phyloP scores from a whole-genome alignment of 148 eudicot species.

The Amaranthus palmeri region DNA sequence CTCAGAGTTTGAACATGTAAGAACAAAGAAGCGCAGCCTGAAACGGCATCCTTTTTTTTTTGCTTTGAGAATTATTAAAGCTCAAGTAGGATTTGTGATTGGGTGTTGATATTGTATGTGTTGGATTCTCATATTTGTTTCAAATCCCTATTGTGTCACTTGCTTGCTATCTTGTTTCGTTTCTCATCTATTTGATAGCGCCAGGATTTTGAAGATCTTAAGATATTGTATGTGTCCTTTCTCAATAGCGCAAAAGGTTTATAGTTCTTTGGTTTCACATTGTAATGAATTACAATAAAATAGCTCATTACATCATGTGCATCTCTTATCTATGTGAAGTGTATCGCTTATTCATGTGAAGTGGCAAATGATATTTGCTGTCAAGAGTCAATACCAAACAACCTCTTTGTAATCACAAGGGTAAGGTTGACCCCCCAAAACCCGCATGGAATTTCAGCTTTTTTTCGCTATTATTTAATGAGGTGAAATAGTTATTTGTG shows the following conservation, averaged over 20 bases:
- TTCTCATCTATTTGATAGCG: background rate
- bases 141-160: background rate
- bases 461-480: background rate
- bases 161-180: background rate
- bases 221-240: background rate
- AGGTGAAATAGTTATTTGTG: background rate
- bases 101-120: background rate
- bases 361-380: too few relatives aligned
- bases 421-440: too few relatives aligned
- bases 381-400: too few relatives aligned
- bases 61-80: background rate
- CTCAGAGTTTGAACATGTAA: constrained; percentile 91
- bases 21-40: constrained; percentile 17
- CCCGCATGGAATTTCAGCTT: too few relatives aligned
- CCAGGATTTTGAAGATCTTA: background rate
- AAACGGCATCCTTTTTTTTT: background rate
- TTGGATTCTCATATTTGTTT: background rate
- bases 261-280: too few relatives aligned
- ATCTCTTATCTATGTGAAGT: too few relatives aligned
- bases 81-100: background rate
- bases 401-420: too few relatives aligned
- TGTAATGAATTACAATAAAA: too few relatives aligned
- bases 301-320: too few relatives aligned
- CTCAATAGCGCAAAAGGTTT: too few relatives aligned
- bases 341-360: too few relatives aligned